Percentiles rank a stretch among this genome's conserved stretches.
These are phyloP conservation scores for Sporopachydermia quercuum DNA, from an alignment of 805 yeast genomes.

Conservation along the genomic window DNA sequence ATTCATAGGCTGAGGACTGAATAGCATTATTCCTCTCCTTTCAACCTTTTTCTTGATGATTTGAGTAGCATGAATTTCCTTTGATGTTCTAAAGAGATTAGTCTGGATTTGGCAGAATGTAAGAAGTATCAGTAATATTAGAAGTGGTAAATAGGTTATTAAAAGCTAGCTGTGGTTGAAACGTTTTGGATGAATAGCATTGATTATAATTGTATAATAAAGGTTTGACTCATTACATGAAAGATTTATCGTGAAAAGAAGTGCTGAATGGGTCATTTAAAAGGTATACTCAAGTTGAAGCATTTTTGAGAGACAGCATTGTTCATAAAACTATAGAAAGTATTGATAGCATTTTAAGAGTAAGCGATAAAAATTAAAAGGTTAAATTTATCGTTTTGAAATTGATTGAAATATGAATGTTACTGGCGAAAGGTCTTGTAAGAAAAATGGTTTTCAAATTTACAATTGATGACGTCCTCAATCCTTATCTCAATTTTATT, in stretches of 20 bases:
- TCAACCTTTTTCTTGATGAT: not conserved
- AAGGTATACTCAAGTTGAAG: too few species aligned
- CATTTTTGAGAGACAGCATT: too few species aligned
- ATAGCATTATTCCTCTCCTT: not conserved
- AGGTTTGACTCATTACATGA: not conserved
- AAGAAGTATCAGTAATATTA: not conserved
- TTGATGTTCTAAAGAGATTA: not conserved
- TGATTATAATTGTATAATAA: not conserved
- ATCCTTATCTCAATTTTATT: not conserved
- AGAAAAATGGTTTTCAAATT: not conserved
- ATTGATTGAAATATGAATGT: too few species aligned
- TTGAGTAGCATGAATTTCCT: not conserved
- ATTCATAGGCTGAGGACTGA: not conserved
- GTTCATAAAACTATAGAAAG: too few species aligned
- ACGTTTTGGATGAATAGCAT: not conserved
- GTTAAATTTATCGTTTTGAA: too few species aligned
- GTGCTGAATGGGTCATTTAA: too few species aligned
- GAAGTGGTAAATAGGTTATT: not conserved
- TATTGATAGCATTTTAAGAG: too few species aligned
- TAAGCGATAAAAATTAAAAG: too few species aligned
- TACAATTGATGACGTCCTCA: not conserved
- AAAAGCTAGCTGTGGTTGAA: not conserved
- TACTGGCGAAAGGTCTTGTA: too few species aligned
- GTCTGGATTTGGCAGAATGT: not conserved
- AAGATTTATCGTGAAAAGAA: not conserved